Evolutionary conservation across 2,329 filamentous ascomycete species (phyloP).

Genomic region (Epichloe glyceriae): DNA sequence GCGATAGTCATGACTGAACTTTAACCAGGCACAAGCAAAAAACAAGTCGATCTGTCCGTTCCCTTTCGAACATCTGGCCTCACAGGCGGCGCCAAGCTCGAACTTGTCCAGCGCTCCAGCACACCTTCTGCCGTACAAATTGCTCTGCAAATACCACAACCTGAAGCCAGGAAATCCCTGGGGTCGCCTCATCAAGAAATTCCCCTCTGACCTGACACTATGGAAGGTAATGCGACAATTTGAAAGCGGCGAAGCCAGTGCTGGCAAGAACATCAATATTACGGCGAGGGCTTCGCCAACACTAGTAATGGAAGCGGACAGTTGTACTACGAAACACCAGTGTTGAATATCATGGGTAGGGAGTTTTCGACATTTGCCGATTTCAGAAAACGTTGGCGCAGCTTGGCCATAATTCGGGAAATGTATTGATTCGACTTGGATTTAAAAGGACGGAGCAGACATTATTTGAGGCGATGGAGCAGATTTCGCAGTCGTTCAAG

Average conservation of each 20-base stretch:
- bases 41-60: conserved; percentile 71
- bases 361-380: conserved; percentile 66
- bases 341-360: conserved; percentile 70
- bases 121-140: conserved; percentile 78
- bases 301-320: conserved; percentile 52
- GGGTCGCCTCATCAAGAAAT: conserved; percentile 68
- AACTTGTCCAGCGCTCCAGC: conserved; percentile 76
- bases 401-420: conserved; percentile 76
- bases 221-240: conserved; percentile 88
- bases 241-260: conserved; percentile 58
- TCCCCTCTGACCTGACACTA: conserved; percentile 74
- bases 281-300: conserved; percentile 69
- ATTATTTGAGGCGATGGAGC: conserved; percentile 69
- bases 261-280: conserved; percentile 56
- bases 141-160: conserved; percentile 70
- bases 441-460: conserved; percentile 68
- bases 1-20: neutral
- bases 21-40: conserved; percentile 66
- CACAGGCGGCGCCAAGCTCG: conserved; percentile 74
- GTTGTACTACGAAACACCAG: conserved; percentile 77
- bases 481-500: conserved; percentile 67
- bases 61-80: conserved; percentile 76
- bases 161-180: conserved; percentile 51
- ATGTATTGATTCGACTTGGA: conserved; percentile 60
- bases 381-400: conserved; percentile 76